phyloP scores from a whole-genome alignment of 2,329 filamentous ascomycete genomes.

The Pseudogymnoascus sp. region DNA sequence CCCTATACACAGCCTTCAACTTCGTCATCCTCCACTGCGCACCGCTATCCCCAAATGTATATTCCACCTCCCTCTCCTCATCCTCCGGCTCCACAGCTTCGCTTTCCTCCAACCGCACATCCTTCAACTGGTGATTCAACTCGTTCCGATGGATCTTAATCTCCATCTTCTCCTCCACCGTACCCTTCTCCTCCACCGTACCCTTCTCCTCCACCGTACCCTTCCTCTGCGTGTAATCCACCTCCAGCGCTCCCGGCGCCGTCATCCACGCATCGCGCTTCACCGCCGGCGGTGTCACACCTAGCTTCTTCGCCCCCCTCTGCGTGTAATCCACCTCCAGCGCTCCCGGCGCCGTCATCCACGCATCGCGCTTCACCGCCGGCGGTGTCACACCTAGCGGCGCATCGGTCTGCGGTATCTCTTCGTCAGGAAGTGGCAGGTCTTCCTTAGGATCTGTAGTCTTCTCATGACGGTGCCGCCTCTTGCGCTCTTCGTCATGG shows the following conservation, averaged over 20 bases:
- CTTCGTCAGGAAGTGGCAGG: constrained; percentile 45
- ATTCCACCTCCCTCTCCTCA: constrained; percentile 59
- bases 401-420: constrained; percentile 30
- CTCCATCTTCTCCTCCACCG: constrained; percentile 26
- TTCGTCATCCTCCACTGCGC: constrained; percentile 97
- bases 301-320: constrained; percentile 47
- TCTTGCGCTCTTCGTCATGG: constrained; percentile 17
- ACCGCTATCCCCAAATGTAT: constrained; percentile 82
- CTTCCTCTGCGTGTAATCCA: too few species aligned
- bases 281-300: too few species aligned
- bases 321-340: constrained; percentile 79
- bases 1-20: constrained; percentile 74
- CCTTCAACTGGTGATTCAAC: constrained; percentile 64
- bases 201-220: too few species aligned
- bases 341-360: constrained; percentile 87
- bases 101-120: constrained; percentile 50
- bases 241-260: too few species aligned
- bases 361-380: constrained; percentile 65
- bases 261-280: too few species aligned
- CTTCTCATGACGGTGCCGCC: constrained; percentile 31
- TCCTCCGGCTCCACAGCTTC: constrained; percentile 43
- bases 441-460: constrained; percentile 43
- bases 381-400: constrained; percentile 19
- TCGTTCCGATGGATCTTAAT: constrained; percentile 64
- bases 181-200: constrained; percentile 44